A percentile compares a stretch with the other conserved stretches of the same genome.
Evolutionary conservation across 1,139 yeast genomes (phyloP).

Genomic region (Kodamaea fungicola): DNA sequence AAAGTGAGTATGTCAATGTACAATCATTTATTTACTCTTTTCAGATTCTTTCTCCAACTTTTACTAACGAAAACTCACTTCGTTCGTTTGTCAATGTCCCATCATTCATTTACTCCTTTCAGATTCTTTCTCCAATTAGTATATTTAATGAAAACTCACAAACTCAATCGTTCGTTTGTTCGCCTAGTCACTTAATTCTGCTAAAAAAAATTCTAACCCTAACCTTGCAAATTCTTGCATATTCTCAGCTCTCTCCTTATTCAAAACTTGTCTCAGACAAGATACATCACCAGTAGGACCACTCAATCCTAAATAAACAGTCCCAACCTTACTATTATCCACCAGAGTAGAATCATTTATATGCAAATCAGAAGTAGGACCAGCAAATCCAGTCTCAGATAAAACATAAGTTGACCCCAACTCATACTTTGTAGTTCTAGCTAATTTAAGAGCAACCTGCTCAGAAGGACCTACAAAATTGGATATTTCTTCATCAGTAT

Average conservation of each 20-base stretch:
- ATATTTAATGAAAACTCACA: no score
- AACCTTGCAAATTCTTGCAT: conserved; percentile 72
- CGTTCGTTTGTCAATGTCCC: no score
- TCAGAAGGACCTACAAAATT: conserved; percentile 81
- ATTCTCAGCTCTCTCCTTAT: conserved; percentile 53
- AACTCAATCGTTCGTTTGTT: not conserved
- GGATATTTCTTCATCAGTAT: conserved; percentile 67
- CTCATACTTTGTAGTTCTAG: conserved; percentile 75
- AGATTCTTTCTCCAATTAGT: no score
- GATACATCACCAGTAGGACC: conserved; percentile 64
- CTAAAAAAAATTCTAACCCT: conserved; percentile 61
- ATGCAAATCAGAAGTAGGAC: conserved; percentile 56
- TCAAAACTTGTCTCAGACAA: conserved; percentile 43
- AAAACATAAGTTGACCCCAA: conserved; percentile 78
- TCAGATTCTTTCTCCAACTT: no score
- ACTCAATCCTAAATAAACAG: conserved; percentile 67
- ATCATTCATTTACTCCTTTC: no score
- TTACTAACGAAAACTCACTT: no score
- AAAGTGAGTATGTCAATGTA: no score
- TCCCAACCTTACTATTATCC: conserved; percentile 43
- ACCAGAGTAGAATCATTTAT: conserved; percentile 13
- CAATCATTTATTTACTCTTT: no score
- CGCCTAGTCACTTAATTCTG: no score
- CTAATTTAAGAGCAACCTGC: conserved; percentile 69
- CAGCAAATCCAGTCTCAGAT: conserved; percentile 87